phyloP scores from a whole-genome alignment of 805 yeast genomes.

The Hanseniaspora valbyensis region DNA sequence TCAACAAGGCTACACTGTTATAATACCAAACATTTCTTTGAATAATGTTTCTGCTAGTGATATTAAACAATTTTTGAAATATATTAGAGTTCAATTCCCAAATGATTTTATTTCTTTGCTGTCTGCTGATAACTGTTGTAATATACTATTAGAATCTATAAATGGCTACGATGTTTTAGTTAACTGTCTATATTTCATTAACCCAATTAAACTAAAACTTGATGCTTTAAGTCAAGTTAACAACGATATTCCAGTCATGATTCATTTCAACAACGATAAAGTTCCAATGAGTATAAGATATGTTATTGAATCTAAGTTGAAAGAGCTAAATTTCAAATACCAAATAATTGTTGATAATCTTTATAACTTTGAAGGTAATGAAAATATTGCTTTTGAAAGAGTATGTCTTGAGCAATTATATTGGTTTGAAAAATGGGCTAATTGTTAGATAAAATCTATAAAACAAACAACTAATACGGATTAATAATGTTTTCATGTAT shows the following conservation, averaged over 20 bases:
- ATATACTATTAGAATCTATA: not conserved
- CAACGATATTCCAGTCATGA: conserved; percentile 11
- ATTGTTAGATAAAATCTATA: not conserved
- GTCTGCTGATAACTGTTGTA: conserved; percentile 10
- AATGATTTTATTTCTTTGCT: conserved; percentile 7
- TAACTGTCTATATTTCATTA: conserved; percentile 12
- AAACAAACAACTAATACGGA: not conserved
- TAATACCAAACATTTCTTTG: conserved; percentile 10
- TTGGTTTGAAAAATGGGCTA: conserved; percentile 15
- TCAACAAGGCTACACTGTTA: conserved; percentile 13
- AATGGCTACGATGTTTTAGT: not conserved
- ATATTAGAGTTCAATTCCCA: not conserved
- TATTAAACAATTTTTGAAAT: conserved; percentile 5
- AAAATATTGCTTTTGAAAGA: conserved; percentile 14
- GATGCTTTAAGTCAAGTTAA: conserved; percentile 3
- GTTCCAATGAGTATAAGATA: conserved; percentile 15
- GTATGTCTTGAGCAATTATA: conserved; percentile 14
- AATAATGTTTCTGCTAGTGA: not conserved
- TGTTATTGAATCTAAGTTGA: conserved; percentile 12
- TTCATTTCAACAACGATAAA: conserved; percentile 15
- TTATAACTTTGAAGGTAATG: conserved; percentile 7
- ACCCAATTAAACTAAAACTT: conserved; percentile 8
- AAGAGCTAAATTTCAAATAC: conserved; percentile 13
- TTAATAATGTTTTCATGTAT: not conserved
- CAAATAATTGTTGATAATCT: conserved; percentile 15